Base-by-base conservation (phyloP, 2,329 filamentous ascomycete species). In the Clonostachys rhizophaga region DNA sequence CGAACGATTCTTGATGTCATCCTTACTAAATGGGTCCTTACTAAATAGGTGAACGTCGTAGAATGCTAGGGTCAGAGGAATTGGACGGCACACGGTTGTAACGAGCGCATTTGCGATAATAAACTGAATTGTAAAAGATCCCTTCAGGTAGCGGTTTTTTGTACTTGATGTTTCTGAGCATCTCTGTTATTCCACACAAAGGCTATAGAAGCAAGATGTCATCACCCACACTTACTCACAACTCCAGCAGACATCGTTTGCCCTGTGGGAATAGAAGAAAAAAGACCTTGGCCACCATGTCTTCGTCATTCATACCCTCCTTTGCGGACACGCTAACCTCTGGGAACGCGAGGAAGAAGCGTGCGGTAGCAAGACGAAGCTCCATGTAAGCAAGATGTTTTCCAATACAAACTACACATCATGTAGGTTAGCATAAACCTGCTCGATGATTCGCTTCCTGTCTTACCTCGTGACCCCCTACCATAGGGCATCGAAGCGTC, bases 331-430 rank as follows among this genome's bases (percentile, higher is more conserved):
- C 47, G 16, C 42, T 58, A 1, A 63, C 58, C 8, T 58, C 57
- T 0, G 68, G 66, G 50, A 71, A 78, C 34, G 71, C 61, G 1
- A 68, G 64, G 55, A 82, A 79, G 58, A 84, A 78, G 6, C 69
- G 62, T 0, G 76, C 73, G 0, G 71, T 65, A 0, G 69, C 75
- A 35, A 79, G 68, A 9, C 78, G 67, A 33, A 83, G 55, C 54
- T 83, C 79, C 61, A 79, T 78, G 18, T 67, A 64, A 1, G 80
- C 79, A 17, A 84, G 65, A 49, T 83, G 77, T 24, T 78, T 62
- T 3, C 80, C 80, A 14, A 85, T 64, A 50, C 81, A 84, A 3
- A 60, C 62, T 68, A 49, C 40, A 36, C 37, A 24, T 24, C 24
- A 8, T 8, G 24, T 24, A 30, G 13, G 3, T 11, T 3, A 13